Evolutionary conservation across 176 grass and related monocot genomes (phyloP), one percentile per base, ranked within the genome.

Genomic region (Paspalum vaginatum): DNA sequence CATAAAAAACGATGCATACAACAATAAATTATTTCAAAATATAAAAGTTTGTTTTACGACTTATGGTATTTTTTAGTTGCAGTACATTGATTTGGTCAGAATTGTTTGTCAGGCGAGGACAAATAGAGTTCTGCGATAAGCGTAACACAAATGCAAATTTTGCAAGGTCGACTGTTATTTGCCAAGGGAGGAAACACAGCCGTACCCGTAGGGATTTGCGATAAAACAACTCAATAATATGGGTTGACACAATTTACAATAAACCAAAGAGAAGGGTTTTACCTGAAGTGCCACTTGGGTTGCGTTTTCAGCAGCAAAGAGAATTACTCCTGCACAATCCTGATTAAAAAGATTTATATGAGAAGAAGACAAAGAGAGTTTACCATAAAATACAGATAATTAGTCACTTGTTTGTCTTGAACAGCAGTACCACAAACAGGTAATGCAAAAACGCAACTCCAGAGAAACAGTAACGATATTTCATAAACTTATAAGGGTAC

Each of bases 211-310:
- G 68, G 25, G 43, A 67, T 67, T 78, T 38, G n/a, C 39, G 37
- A 69, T 9, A 62, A 48, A 68, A 37, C 13, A 60, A 50, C 27
- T 2, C 7, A 27, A 56, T 0, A 68, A 15, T 8, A 46, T 49
- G 46, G 32, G 32, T 52, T 51, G 76, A 56, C 3, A 16, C 16
- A 49, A 45, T 72, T 22, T 67, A 4, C 12, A 59, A 55, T 78
- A 69, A 63, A 64, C 38, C 58, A 13, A 81, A 64, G 76, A 46
- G 7, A 59, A 82, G 15, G 17, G 8, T 84, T 72, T 81, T 85
- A 98, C 96, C 92, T 95, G 86, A 68, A 98, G 92, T 61, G 96
- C 88, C 61, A 98, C 96, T 88, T 98, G 92, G 42, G 96, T 98
- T 84, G 92, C 96, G 26, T 82, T 95, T 88, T 95, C 96, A 81